These are phyloP conservation scores for Rhodomyrtus tomentosa DNA, from an alignment of 345 rosid genomes.

Conservation along the genomic window DNA sequence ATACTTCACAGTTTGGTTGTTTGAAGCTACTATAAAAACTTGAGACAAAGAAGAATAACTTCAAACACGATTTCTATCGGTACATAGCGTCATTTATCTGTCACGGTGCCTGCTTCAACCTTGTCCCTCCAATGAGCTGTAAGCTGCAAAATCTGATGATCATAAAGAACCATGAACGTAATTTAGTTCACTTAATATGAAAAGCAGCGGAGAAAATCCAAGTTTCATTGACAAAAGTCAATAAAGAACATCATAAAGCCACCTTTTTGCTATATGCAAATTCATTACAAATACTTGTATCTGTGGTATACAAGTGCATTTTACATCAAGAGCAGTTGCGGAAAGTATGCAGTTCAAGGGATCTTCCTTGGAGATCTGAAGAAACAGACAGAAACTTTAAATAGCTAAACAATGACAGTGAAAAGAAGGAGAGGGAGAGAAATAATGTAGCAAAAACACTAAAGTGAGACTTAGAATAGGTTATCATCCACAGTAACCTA, in stretches of 20 bases:
- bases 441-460: background rate
- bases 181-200: background rate
- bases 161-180: background rate
- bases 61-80: background rate
- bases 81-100: background rate
- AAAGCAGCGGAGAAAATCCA: background rate
- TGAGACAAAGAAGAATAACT: background rate
- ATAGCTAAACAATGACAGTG: background rate
- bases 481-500: background rate
- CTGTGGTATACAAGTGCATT: background rate
- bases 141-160: background rate
- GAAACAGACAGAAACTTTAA: background rate
- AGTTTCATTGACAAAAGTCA: background rate
- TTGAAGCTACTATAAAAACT: background rate
- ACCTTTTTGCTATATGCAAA: background rate
- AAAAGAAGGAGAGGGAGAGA: background rate
- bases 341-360: background rate
- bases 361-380: background rate
- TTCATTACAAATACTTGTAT: background rate
- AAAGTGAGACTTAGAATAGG: background rate
- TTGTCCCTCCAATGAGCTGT: background rate
- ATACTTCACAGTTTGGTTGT: background rate
- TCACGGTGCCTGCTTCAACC: background rate
- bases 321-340: background rate
- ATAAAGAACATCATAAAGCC: background rate